phyloP scores from a whole-genome alignment of 305 asterid genomes.

The Fraxinus dipetala region DNA sequence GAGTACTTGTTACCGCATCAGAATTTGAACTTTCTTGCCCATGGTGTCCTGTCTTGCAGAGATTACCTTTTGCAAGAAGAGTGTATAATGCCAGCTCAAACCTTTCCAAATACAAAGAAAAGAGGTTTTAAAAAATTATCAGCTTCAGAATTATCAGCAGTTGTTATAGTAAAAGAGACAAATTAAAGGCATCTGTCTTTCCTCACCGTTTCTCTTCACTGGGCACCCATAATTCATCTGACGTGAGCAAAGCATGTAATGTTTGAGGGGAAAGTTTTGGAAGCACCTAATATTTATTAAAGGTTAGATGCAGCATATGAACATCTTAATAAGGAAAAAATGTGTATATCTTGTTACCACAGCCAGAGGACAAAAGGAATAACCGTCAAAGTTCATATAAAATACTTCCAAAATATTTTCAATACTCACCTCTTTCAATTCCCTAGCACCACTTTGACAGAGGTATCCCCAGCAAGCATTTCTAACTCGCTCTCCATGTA shows the following conservation, averaged over 20 bases:
- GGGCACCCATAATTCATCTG: constrained; percentile 94
- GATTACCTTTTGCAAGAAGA: constrained; percentile 62
- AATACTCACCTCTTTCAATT: constrained; percentile 79
- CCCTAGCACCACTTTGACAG: constrained; percentile 94
- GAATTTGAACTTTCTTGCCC: constrained; percentile 46
- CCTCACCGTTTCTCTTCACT: constrained; percentile 92
- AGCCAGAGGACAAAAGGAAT: constrained; percentile 16
- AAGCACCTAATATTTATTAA: constrained; percentile 63
- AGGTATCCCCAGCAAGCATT: constrained; percentile 99
- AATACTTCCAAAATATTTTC: constrained; percentile 1
- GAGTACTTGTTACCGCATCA: constrained; percentile 38
- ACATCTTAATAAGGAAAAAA: constrained; percentile 18
- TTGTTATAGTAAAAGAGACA: constrained; percentile 11
- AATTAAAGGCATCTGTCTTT: constrained; percentile 15
- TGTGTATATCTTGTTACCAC: constrained; percentile 15
- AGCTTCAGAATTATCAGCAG: constrained; percentile 12
- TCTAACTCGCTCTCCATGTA: constrained; percentile 94
- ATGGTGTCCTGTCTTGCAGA: constrained; percentile 47
- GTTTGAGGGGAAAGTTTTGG: constrained; percentile 96
- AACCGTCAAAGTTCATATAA: constrained; percentile 18
- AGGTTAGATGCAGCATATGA: constrained; percentile 19
- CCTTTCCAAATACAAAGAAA: constrained; percentile 36
- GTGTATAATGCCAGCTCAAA: constrained; percentile 80
- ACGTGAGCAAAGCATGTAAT: constrained; percentile 76
- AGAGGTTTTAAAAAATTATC: constrained; percentile 8